Percentiles rank a stretch among this genome's conserved stretches.
phyloP scores from a whole-genome alignment of 306 rosid species.

The Begonia fuchsioides region DNA sequence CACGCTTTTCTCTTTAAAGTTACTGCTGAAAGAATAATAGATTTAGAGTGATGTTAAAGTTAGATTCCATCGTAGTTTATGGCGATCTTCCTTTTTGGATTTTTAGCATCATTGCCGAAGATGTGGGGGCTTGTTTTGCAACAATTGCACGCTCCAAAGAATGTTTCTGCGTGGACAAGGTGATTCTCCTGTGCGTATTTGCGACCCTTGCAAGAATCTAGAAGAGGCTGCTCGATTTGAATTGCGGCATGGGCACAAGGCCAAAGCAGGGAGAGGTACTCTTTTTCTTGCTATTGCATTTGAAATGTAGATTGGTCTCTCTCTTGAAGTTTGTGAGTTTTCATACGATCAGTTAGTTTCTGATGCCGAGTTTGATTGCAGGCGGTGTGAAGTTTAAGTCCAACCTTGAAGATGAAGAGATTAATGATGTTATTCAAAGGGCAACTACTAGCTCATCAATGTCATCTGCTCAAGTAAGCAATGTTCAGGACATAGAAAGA shows the following conservation, averaged over 20 bases:
- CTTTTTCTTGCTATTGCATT: background rate
- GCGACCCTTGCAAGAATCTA: conserved; percentile 85
- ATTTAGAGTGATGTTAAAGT: too few relatives aligned
- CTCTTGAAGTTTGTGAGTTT: background rate
- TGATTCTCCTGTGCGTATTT: conserved; percentile 82
- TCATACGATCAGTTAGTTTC: background rate
- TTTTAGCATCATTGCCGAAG: conserved; percentile 94
- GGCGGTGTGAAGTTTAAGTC: conserved; percentile 51
- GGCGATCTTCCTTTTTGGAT: conserved; percentile 8
- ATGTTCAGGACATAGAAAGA: conserved; percentile 15
- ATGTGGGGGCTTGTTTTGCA: conserved; percentile 89
- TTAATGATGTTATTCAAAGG: background rate
- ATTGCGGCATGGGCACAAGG: conserved; percentile 64
- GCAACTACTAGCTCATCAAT: background rate
- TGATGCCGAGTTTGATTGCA: conserved; percentile 8
- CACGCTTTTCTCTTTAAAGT: too few relatives aligned
- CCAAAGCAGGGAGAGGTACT: conserved; percentile 61
- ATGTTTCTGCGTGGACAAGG: conserved; percentile 94
- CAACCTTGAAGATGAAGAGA: conserved; percentile 42
- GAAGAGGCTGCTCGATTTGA: conserved; percentile 93
- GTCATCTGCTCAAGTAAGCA: conserved; percentile 24
- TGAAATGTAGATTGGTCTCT: background rate
- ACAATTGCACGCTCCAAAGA: conserved; percentile 67
- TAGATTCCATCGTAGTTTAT: too few relatives aligned
- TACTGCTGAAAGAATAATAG: too few relatives aligned